Conservation (phyloP, 192 early-diverging fungal genomes). For the Cetraspora pellucida region DNA sequence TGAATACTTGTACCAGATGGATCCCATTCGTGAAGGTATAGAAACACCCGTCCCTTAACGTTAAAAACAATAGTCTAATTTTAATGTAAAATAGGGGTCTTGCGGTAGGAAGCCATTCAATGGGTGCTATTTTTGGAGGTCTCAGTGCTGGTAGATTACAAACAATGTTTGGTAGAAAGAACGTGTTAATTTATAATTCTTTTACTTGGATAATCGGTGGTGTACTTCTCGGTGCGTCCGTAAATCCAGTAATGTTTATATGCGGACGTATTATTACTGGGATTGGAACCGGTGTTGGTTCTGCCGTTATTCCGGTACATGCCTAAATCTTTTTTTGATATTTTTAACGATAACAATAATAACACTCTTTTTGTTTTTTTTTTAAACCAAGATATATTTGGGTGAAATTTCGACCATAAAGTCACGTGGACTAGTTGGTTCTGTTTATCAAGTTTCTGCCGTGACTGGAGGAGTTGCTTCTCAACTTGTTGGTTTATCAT, state of each 20-base stretch:
- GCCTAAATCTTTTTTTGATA: constrained; percentile 39
- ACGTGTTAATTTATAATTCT: constrained; percentile 67
- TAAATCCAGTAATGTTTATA: constrained; percentile 63
- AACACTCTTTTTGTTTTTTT: too few relatives aligned
- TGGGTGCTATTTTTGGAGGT: constrained; percentile 63
- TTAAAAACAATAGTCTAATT: neutral
- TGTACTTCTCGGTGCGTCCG: constrained; percentile 63
- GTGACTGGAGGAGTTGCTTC: constrained; percentile 78
- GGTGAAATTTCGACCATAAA: constrained; percentile 77
- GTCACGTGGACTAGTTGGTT: constrained; percentile 70
- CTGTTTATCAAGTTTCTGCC: constrained; percentile 74
- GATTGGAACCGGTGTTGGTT: constrained; percentile 70
- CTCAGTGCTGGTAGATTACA: constrained; percentile 57
- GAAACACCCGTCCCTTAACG: too few relatives aligned
- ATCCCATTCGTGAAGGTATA: neutral
- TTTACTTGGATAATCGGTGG: constrained; percentile 68
- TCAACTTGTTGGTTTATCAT: constrained; percentile 64
- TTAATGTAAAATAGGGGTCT: constrained; percentile 42
- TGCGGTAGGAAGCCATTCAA: constrained; percentile 48
- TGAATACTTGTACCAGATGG: too few relatives aligned
- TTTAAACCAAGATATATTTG: constrained; percentile 67
- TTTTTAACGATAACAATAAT: neutral
- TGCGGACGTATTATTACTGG: constrained; percentile 77
- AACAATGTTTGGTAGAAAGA: constrained; percentile 55
- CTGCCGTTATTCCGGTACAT: constrained; percentile 45